A percentile compares a stretch with the other conserved stretches of the same genome.
These are phyloP conservation scores for Castanea crenata DNA, from an alignment of 306 rosid genomes.

Conservation along the genomic window DNA sequence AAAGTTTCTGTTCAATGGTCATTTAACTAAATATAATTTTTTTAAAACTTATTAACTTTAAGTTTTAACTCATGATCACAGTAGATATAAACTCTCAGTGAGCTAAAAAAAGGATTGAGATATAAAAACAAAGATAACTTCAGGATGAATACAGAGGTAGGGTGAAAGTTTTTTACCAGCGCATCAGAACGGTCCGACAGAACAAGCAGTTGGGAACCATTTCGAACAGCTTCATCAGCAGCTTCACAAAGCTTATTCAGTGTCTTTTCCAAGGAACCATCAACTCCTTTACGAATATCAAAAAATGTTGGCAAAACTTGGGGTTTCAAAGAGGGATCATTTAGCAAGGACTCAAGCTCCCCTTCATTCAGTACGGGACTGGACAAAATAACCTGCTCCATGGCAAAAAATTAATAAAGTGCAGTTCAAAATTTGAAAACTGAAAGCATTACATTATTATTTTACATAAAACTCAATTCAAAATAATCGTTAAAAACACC, in stretches of 20 bases:
- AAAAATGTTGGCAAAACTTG: constrained; percentile 80
- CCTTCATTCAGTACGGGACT: constrained; percentile 94
- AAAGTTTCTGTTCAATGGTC: background rate
- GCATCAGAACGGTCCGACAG: constrained; percentile 91
- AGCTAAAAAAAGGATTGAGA: background rate
- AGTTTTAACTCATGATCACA: background rate
- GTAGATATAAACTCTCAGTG: background rate
- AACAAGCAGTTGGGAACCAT: constrained; percentile 88
- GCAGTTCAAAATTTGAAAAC: background rate
- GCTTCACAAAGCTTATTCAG: constrained; percentile 84
- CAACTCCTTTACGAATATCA: constrained; percentile 87
- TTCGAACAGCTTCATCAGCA: constrained; percentile 99
- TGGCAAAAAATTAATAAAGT: constrained; percentile 20
- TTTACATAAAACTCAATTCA: background rate
- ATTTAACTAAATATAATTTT: background rate
- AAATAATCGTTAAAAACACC: constrained; percentile 15
- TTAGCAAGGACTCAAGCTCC: constrained; percentile 82
- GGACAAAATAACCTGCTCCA: constrained; percentile 79
- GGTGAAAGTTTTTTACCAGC: constrained; percentile 51
- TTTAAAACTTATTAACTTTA: background rate
- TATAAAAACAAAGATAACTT: background rate
- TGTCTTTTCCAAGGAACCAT: constrained; percentile 85
- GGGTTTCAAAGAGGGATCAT: constrained; percentile 70
- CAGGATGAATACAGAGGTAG: constrained; percentile 1
- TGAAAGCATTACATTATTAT: background rate